Evolutionary conservation across 2,329 filamentous ascomycete species (phyloP), one percentile per base, ranked within the genome.

Genomic region (Cryphonectria radicalis): DNA sequence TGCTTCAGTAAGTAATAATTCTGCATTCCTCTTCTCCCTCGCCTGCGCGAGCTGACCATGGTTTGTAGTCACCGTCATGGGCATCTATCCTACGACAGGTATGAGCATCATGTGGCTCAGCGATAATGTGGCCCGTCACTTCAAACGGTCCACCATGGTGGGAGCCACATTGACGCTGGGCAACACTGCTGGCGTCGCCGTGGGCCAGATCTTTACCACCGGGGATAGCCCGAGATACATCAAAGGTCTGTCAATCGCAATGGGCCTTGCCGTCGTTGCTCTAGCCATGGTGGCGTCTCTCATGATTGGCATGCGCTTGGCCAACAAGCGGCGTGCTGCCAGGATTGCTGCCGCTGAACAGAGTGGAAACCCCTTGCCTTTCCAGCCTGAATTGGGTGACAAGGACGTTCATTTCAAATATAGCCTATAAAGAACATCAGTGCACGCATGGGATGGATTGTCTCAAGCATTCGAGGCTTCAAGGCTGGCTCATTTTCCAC

Each of bases 151-250:
- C 0, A 80, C 84, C 0, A 83, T 81, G 4, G 81, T 86, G 14
- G 84, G 84, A 1, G 76, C 84, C 40, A 81, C 84, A 13, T 82
- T 84, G 66, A 85, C 84, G 0, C 79, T 87, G 0, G 85, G 81
- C 0, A 87, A 87, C 43, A 82, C 80, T 1, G 84, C 84, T 0
- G 85, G 84, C 14, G 82, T 86, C 11, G 83, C 84, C 0, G 82
- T 83, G 0, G 84, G 83, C 0, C 84, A 86, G 72, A 80, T 86
- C 0, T 86, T 82, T 69, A 77, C 77, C 65, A 70, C 76, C 63
- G 19, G 75, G 32, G 70, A 75, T 68, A 69, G 78, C 70, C 78
- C 78, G 0, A 73, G 79, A 2, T 80, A 80, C 40, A 73, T 80
- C 32, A 76, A 69, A 53, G 79, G 79, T 0, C 76, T 78, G 42